These are phyloP conservation scores for Yamadazyma triangularis DNA, from an alignment of 1,139 yeast genomes.

Conservation along the genomic window DNA sequence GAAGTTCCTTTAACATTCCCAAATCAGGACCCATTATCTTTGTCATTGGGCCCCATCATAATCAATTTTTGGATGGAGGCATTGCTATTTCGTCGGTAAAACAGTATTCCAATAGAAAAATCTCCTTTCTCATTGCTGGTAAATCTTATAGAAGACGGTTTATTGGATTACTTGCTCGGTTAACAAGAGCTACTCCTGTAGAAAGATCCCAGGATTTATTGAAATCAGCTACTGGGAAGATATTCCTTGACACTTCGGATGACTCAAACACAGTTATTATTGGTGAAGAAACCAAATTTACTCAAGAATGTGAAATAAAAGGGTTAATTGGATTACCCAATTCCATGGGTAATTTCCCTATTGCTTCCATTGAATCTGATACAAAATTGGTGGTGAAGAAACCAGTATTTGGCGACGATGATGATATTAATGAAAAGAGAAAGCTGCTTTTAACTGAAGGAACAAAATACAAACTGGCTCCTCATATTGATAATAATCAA, in stretches of 20 bases:
- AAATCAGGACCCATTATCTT: constrained; percentile 36
- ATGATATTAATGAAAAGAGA: constrained; percentile 14
- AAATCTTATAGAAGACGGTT: constrained; percentile 48
- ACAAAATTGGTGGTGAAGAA: constrained; percentile 49
- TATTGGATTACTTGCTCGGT: constrained; percentile 53
- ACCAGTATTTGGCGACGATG: constrained; percentile 22
- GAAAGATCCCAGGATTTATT: constrained; percentile 69
- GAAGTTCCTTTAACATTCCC: constrained; percentile 41
- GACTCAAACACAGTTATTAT: constrained; percentile 21
- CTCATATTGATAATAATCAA: constrained; percentile 56
- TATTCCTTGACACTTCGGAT: constrained; percentile 28
- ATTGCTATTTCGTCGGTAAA: constrained; percentile 38
- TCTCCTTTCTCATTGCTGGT: constrained; percentile 63
- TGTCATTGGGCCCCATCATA: constrained; percentile 46
- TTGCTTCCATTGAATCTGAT: constrained; percentile 50
- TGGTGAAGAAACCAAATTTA: constrained; percentile 49
- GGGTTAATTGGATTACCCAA: constrained; percentile 62
- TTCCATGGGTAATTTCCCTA: constrained; percentile 54
- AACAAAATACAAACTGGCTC: constrained; percentile 52
- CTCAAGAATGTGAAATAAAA: constrained; percentile 39
- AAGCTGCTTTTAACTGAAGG: constrained; percentile 43
- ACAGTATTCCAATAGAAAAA: constrained; percentile 34
- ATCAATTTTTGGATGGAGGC: constrained; percentile 42
- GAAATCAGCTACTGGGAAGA: constrained; percentile 41
- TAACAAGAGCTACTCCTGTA: constrained; percentile 66